Conservation (phyloP, 1,284 basidiomycete genomes). For the Tylopilus orsonianus region DNA sequence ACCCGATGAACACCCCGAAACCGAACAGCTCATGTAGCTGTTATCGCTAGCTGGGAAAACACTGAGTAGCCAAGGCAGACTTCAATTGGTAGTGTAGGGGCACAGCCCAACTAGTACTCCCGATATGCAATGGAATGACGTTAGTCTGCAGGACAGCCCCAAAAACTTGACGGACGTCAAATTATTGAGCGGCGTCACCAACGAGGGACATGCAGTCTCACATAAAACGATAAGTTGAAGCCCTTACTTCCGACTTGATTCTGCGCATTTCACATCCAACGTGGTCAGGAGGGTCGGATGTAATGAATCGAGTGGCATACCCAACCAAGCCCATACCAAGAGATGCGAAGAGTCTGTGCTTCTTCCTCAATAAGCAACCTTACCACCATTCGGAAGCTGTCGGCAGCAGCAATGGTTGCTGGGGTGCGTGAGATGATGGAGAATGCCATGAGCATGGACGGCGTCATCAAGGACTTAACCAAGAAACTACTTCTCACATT, state of each 20-base stretch:
- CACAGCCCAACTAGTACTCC: neutral
- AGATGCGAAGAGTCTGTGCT: neutral
- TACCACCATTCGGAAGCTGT: neutral
- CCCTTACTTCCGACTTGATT: slow-evolving; percentile 8
- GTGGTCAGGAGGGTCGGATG: neutral
- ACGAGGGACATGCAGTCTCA: neutral
- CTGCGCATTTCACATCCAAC: neutral
- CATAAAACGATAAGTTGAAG: neutral
- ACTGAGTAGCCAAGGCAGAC: no score
- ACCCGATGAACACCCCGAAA: neutral
- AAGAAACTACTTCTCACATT: neutral
- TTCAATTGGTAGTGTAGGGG: no score
- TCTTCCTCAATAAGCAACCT: neutral
- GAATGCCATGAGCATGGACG: no score
- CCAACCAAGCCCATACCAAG: neutral
- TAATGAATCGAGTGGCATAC: neutral
- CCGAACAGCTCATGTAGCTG: no score
- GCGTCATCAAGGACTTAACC: neutral
- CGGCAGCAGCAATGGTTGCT: neutral
- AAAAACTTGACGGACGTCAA: slow-evolving; percentile 13
- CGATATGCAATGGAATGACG: neutral
- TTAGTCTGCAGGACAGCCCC: neutral
- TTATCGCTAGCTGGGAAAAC: neutral
- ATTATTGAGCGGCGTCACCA: slow-evolving; percentile 11
- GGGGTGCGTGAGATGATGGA: no score